phyloP scores from a whole-genome alignment of 2,329 filamentous ascomycete genomes.

The Harringtonia lauricola region DNA sequence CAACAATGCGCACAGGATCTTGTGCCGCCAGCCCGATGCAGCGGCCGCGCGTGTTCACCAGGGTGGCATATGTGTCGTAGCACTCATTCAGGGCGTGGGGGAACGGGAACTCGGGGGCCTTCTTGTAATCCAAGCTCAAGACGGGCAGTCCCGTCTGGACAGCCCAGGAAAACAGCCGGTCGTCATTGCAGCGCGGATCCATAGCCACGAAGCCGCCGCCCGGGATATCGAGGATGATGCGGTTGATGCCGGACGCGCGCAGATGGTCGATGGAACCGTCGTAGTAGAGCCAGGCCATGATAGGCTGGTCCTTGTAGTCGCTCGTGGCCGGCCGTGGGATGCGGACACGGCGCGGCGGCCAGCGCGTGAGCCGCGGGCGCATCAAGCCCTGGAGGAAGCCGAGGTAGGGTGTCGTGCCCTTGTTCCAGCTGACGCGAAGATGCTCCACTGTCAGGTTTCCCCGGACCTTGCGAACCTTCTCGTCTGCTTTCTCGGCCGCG shows the following conservation, averaged over 20 bases:
- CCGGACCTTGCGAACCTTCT: constrained; percentile 87
- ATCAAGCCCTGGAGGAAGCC: constrained; percentile 59
- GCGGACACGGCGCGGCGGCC: constrained; percentile 69
- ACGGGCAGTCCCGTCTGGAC: constrained; percentile 80
- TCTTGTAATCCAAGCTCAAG: constrained; percentile 82
- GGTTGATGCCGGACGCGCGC: constrained; percentile 57
- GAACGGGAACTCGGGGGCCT: constrained; percentile 76
- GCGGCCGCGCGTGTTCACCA: constrained; percentile 60
- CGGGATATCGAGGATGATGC: constrained; percentile 78
- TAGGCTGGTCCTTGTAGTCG: constrained; percentile 64
- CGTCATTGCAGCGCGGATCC: constrained; percentile 88
- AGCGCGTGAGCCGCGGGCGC: constrained; percentile 69
- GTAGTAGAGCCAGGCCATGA: constrained; percentile 86
- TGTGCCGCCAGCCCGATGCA: constrained; percentile 66
- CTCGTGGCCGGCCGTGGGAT: constrained; percentile 74
- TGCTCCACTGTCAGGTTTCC: constrained; percentile 84
- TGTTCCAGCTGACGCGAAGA: constrained; percentile 89
- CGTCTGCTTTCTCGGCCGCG: constrained; percentile 86
- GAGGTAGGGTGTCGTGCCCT: constrained; percentile 80
- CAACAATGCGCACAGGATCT: constrained; percentile 53
- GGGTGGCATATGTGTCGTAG: constrained; percentile 71
- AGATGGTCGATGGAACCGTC: constrained; percentile 57
- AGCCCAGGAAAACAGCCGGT: constrained; percentile 88
- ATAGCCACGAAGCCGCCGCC: constrained; percentile 96
- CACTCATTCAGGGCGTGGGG: constrained; percentile 81